Evolutionary conservation across 306 rosid genomes (phyloP).

Genomic region (Dalbergia oliveri): DNA sequence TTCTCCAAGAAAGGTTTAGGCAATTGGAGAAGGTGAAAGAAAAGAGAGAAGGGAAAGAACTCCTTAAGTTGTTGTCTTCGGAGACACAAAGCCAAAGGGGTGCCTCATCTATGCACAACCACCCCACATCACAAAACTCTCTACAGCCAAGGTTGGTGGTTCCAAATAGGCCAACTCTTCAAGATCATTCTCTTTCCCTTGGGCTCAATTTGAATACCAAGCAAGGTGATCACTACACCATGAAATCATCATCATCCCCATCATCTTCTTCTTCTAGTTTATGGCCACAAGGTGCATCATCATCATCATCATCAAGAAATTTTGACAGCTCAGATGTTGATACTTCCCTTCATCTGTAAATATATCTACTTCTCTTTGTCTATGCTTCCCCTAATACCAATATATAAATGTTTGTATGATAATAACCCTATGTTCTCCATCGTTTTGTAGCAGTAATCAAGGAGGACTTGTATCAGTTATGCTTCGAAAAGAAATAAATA

Average conservation of each 20-base stretch:
- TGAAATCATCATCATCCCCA: conserved; percentile 26
- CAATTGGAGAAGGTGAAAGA: conserved; percentile 91
- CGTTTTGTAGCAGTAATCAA: conserved; percentile 38
- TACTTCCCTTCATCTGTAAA: conserved; percentile 94
- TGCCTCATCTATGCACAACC: conserved; percentile 45
- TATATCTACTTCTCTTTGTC: conserved; percentile 17
- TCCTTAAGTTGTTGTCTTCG: conserved; percentile 55
- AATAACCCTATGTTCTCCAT: conserved; percentile 31
- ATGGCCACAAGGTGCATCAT: conserved; percentile 53
- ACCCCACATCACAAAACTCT: conserved; percentile 44
- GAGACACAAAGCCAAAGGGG: conserved; percentile 44
- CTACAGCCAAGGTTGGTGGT: conserved; percentile 45
- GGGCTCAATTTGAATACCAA: conserved; percentile 60
- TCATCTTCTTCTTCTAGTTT: conserved; percentile 41
- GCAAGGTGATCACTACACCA: conserved; percentile 48
- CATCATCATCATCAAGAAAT: conserved; percentile 49
- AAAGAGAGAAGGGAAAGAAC: conserved; percentile 83
- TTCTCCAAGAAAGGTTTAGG: conserved; percentile 93
- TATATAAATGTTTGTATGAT: conserved; percentile 27
- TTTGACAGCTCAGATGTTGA: conserved; percentile 78
- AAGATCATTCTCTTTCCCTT: conserved; percentile 71
- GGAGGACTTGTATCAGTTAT: conserved; percentile 34
- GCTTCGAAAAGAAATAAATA: background rate
- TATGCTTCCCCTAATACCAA: conserved; percentile 10
- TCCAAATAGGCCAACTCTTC: conserved; percentile 44